Percentiles rank a stretch among this genome's conserved stretches.
phyloP scores from a whole-genome alignment of 345 rosid species.

The Citrus cavaleriei region DNA sequence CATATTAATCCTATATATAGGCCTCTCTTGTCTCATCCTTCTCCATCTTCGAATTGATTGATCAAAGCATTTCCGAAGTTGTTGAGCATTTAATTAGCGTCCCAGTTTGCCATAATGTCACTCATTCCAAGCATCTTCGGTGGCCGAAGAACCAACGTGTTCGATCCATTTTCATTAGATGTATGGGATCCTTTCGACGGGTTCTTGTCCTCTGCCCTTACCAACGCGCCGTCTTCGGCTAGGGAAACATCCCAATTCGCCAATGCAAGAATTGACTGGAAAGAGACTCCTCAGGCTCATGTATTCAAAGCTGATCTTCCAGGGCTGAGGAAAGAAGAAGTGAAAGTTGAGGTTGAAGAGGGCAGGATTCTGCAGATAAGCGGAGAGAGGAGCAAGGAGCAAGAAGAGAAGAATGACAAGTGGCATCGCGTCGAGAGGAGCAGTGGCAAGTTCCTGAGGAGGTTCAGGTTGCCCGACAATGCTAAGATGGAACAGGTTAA shows the following conservation, averaged over 20 bases:
- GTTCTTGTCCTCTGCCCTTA: background rate
- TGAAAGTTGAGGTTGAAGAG: slow-evolving; percentile 46
- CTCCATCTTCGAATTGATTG: background rate
- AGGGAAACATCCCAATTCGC: slow-evolving; percentile 25
- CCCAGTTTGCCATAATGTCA: slow-evolving; percentile 21
- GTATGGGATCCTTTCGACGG: slow-evolving; percentile 27
- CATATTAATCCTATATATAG: slow-evolving; percentile 12
- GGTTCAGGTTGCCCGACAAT: slow-evolving; percentile 44
- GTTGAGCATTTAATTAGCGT: background rate
- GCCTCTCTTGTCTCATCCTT: background rate
- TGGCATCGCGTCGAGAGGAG: slow-evolving; percentile 44
- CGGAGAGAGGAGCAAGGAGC: slow-evolving; percentile 34
- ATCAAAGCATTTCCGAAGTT: background rate
- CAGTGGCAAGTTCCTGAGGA: slow-evolving; percentile 37
- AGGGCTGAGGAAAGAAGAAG: slow-evolving; percentile 42
- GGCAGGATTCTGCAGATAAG: slow-evolving; percentile 34
- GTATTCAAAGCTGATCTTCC: slow-evolving; percentile 42
- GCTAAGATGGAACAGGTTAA: slow-evolving; percentile 36
- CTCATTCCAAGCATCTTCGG: slow-evolving; percentile 38
- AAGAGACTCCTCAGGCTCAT: slow-evolving; percentile 40
- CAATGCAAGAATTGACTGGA: slow-evolving; percentile 39
- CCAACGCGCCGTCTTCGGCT: slow-evolving; percentile 16
- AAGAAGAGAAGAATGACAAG: slow-evolving; percentile 37
- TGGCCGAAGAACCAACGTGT: slow-evolving; percentile 24
- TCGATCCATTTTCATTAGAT: slow-evolving; percentile 33